Conservation (phyloP, 208 protist species). For the Tritrichomonas foetus region DNA sequence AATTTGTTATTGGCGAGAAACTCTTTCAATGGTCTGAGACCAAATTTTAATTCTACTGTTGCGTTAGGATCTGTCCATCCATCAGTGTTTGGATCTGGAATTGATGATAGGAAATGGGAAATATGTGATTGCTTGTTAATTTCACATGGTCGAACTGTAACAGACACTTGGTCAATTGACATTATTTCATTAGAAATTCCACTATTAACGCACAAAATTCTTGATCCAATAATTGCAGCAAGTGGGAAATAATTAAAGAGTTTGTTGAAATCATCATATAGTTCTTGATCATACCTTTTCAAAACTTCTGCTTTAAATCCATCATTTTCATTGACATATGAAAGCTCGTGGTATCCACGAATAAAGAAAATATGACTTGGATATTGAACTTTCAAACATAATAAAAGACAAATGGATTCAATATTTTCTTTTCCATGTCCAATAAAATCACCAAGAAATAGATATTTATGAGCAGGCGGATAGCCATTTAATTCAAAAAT, state of each 20-base stretch:
- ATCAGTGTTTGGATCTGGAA: conserved; percentile 83
- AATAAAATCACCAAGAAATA: conserved; percentile 77
- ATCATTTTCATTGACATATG: conserved; percentile 82
- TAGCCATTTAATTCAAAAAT: conserved; percentile 11
- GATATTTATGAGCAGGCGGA: conserved; percentile 92
- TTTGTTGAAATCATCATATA: conserved; percentile 68
- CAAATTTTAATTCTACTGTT: conserved; percentile 93
- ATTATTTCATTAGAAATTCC: conserved; percentile 70
- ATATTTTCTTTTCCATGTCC: conserved; percentile 54
- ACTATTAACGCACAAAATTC: conserved; percentile 62
- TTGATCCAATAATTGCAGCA: conserved; percentile 60
- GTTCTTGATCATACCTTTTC: conserved; percentile 58
- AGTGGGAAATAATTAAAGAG: conserved; percentile 72
- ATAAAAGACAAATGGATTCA: conserved; percentile 78
- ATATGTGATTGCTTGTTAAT: conserved; percentile 69
- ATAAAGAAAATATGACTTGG: conserved; percentile 84
- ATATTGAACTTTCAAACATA: conserved; percentile 80
- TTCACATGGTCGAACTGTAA: conserved; percentile 87
- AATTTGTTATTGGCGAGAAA: conserved; percentile 97
- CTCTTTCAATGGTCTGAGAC: conserved; percentile 85
- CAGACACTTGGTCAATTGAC: conserved; percentile 84
- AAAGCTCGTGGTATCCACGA: conserved; percentile 92
- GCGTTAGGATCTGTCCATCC: conserved; percentile 94
- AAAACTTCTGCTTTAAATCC: conserved; percentile 50
- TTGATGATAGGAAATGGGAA: conserved; percentile 98